Base-by-base conservation (phyloP, 371 early-diverging fungal genomes). In the Syncephalis plumigaleata region DNA sequence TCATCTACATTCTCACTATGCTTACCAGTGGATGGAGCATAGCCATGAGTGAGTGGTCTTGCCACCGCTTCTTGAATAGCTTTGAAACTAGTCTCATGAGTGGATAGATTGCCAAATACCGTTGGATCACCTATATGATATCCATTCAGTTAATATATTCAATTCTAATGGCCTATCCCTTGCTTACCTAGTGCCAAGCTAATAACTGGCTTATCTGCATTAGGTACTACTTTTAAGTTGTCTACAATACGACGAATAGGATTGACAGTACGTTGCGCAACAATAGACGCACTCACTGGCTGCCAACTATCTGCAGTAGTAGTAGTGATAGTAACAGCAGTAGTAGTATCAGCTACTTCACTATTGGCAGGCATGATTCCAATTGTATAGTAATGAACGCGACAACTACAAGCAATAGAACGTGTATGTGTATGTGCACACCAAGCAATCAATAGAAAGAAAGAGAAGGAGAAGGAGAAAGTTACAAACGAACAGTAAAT, bases 201-300 rank as follows among this genome's bases (percentile, higher is more conserved):
- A 56, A 91, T 81, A 48, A 79, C 64, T 2, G 70, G 63, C 62
- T 85, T 81, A 38, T 68, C 61, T 20, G 71, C 66, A 59, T 78
- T 70, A 18, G 87, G 82, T 40, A 70, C 67, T 42, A 80, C 61
- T 53, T 78, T 75, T 51, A 82, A 65, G 54, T 77, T 70, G 58
- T 81, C 84, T 9, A 91, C 87, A 48, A 89, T 81, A 36, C 68
- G 73, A 48, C 93, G 74, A 59, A 92, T 92, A 47, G 93, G 91
- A 61, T 92, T 92, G 52, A 71, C 62, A 0, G 93, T 90, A 57
- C 79, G 71, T 48, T 77, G 67, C 36, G 88, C 66, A 17, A 77
- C 74, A 45, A 55, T 59, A 26, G 79, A 75, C 38, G 71, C 60
- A 17, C 64, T 71, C 71, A 9, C 52, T 53, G 44, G 44, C n/a